Evolutionary conservation across 352 stramenopile genomes (phyloP), one percentile per base, ranked within the genome.

Genomic region (Phytophthora melonis): DNA sequence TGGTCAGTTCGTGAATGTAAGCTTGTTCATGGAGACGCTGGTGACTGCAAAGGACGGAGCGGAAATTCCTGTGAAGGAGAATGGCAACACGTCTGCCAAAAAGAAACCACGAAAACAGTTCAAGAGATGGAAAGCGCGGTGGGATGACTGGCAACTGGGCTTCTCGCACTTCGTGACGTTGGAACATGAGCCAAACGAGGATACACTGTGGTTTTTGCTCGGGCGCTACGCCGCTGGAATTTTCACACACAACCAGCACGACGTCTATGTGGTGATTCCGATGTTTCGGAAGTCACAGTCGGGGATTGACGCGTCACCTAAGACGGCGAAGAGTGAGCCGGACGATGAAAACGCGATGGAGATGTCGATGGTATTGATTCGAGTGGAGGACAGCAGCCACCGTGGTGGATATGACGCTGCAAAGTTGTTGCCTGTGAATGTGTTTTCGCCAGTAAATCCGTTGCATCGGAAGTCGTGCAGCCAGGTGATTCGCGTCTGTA

Each of bases 211-310:
- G 21, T 36, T 36, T 4, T 53, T 63, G 57, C 39, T 63, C 0
- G 57, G 57, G 14, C 57, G 57, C 52, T 36, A 23, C 21, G 57
- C 57, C 34, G 57, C 57, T 36, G 57, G 57, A 2, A 14, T 63
- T 19, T 53, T 53, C 11, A 21, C 21, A 3, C 57, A 21, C 13
- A 10, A 25, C 4, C 19, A 53, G 9, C 0, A 36, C 14, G 57
- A 13, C 0, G 36, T 36, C 43, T 36, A 63, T 11, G 11, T 54
- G 19, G 4, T 63, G 39, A 63, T 63, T 14, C 57, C 34, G 30
- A 63, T 53, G 2, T 63, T 63, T 52, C n/a, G 43, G 16, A 52
- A 52, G 30, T 34, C 30, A 34, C 30, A 34, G 30, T 1, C 0
- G 5, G 5, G 6, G 30, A n/a, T n/a, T n/a, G n/a, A n/a, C n/a